phyloP scores from a whole-genome alignment of 2,329 filamentous ascomycete species.

The Fusarium gaditjirri region DNA sequence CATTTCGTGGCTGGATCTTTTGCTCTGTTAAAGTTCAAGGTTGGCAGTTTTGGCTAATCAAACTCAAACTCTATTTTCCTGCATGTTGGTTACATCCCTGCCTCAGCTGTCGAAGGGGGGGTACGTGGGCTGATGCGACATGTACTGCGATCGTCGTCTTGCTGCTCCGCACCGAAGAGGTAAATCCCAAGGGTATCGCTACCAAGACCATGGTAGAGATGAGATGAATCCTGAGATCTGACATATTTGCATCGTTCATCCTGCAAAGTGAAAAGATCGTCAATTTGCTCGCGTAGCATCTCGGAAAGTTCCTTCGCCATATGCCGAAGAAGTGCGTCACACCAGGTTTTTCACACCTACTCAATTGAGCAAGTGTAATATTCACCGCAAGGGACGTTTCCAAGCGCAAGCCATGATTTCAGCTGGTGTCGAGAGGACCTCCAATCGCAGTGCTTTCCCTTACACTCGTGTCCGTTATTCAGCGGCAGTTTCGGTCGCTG shows the following conservation, averaged over 20 bases:
- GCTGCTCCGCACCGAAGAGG: background rate
- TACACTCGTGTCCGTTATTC: background rate
- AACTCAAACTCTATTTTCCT: background rate
- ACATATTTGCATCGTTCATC: background rate
- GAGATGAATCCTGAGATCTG: background rate
- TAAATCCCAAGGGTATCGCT: background rate
- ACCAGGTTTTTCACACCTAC: background rate
- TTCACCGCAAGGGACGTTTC: background rate
- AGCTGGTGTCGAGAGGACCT: background rate
- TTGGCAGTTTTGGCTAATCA: constrained; percentile 2
- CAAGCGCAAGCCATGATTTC: background rate
- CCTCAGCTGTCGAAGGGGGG: background rate
- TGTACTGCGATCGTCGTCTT: background rate
- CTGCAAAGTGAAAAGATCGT: background rate
- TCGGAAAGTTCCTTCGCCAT: background rate
- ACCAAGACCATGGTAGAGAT: background rate
- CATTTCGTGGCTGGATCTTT: background rate
- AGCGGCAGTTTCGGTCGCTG: background rate
- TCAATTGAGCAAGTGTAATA: background rate
- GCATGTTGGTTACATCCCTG: background rate
- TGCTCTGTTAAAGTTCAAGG: background rate
- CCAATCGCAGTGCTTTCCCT: background rate
- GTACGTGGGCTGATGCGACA: background rate
- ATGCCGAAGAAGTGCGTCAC: background rate
- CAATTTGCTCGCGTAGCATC: background rate